A percentile compares a stretch with the other conserved stretches of the same genome.
phyloP scores from a whole-genome alignment of 164 flowering plant genomes.

The Aristolochia californica region DNA sequence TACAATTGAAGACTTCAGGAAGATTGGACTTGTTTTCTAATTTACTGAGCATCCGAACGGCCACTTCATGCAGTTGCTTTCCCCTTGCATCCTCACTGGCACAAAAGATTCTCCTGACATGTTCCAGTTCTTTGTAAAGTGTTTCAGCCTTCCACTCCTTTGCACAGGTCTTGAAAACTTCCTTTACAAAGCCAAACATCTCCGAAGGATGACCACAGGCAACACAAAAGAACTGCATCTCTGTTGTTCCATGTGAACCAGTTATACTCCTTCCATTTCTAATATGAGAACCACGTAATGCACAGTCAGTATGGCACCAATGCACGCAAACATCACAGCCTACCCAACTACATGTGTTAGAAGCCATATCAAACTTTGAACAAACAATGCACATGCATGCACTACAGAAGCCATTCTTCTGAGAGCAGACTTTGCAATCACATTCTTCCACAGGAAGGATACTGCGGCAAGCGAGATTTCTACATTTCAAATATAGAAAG shows the following conservation, averaged over 20 bases:
- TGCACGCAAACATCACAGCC: conserved; percentile 97
- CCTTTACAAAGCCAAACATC: conserved; percentile 96
- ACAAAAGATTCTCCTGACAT: conserved; percentile 69
- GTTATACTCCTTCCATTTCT: conserved; percentile 63
- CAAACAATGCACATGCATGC: conserved; percentile 93
- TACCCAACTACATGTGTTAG: conserved; percentile 96
- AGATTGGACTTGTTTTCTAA: conserved; percentile 41
- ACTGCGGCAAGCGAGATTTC: conserved; percentile 56
- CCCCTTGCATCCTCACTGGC: conserved; percentile 71
- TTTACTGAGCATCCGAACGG: conserved; percentile 44
- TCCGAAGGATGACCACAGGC: conserved; percentile 94
- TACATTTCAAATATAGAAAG: conserved; percentile 59
- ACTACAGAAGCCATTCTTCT: conserved; percentile 79
- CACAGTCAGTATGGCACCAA: conserved; percentile 98
- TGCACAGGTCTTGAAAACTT: conserved; percentile 77
- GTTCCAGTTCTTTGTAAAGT: conserved; percentile 69
- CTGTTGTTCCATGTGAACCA: conserved; percentile 44
- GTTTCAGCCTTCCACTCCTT: conserved; percentile 74
- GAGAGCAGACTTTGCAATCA: conserved; percentile 76
- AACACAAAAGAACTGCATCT: conserved; percentile 90
- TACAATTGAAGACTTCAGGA: conserved; percentile 40
- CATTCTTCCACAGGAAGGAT: conserved; percentile 84
- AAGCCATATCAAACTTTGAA: conserved; percentile 80
- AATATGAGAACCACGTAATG: conserved; percentile 46
- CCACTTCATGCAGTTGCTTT: conserved; percentile 43